A percentile compares a stretch with the other conserved stretches of the same genome.
These are phyloP conservation scores for Volvariella volvacea DNA, from an alignment of 1,284 basidiomycete genomes.

Conservation along the genomic window DNA sequence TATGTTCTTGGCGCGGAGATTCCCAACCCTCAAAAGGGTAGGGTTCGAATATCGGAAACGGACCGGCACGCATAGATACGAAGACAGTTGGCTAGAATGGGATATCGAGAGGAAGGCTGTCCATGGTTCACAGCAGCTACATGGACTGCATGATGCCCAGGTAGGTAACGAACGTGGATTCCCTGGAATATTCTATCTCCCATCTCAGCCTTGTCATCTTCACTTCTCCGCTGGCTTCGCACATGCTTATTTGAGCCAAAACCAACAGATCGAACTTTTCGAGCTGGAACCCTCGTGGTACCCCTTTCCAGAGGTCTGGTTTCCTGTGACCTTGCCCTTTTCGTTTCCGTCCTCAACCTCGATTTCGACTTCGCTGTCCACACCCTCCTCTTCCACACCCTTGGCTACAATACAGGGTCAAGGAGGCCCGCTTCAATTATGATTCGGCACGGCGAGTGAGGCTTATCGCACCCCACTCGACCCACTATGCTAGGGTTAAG, in stretches of 20 bases:
- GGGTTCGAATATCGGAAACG: constrained; percentile 31
- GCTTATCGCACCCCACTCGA: too few relatives aligned
- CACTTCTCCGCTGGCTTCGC: too few relatives aligned
- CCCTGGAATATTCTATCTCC: too few relatives aligned
- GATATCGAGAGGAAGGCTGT: constrained; percentile 17
- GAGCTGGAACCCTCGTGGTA: constrained; percentile 22
- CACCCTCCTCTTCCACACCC: too few relatives aligned
- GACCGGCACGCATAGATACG: constrained; percentile 27
- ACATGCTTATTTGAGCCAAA: too few relatives aligned
- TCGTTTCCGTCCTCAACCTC: too few relatives aligned
- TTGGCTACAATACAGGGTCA: too few relatives aligned
- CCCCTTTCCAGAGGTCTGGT: constrained; percentile 23
- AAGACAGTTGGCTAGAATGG: constrained; percentile 32
- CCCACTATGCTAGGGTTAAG: too few relatives aligned
- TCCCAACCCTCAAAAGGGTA: constrained; percentile 20
- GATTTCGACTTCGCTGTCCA: too few relatives aligned
- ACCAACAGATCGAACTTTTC: constrained; percentile 9
- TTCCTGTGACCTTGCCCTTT: constrained; percentile 6
- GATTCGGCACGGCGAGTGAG: too few relatives aligned
- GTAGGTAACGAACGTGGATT: constrained; percentile 9
- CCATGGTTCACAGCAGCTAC: constrained; percentile 3
- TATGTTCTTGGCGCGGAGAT: constrained; percentile 20
- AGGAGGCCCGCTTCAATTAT: too few relatives aligned
- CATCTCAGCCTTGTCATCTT: too few relatives aligned
- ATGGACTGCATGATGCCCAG: constrained; percentile 4